Evolutionary conservation across 2,329 filamentous ascomycete genomes (phyloP).

Genomic region (Trichoderma endophyticum): DNA sequence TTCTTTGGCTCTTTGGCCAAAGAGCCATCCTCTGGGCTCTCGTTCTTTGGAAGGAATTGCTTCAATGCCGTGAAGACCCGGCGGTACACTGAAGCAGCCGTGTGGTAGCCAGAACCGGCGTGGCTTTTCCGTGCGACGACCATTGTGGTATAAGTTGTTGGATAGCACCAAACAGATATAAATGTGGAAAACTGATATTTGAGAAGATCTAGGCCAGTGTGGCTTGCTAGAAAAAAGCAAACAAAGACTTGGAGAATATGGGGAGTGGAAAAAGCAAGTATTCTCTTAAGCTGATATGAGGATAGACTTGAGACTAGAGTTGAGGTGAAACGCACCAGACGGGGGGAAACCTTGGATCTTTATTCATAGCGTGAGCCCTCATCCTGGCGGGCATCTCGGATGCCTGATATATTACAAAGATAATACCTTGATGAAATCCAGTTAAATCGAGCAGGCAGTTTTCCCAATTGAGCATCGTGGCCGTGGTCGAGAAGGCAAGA

Average conservation of each 20-base stretch:
- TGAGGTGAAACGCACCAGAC: background rate
- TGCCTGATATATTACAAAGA: background rate
- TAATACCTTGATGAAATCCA: background rate
- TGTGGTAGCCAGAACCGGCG: background rate
- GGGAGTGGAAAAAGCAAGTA: background rate
- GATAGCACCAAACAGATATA: background rate
- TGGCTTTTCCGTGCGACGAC: background rate
- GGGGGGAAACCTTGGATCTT: background rate
- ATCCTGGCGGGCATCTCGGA: background rate
- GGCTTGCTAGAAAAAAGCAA: background rate
- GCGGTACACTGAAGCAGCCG: background rate
- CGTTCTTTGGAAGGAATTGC: background rate
- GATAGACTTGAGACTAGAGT: background rate
- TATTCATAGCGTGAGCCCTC: background rate
- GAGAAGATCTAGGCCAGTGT: background rate
- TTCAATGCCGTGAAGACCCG: background rate
- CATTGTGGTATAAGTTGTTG: slow-evolving; percentile 1
- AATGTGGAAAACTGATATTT: background rate
- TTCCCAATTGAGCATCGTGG: background rate
- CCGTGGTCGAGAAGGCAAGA: background rate
- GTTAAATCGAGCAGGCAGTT: background rate
- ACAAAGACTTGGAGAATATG: background rate
- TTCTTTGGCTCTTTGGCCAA: background rate
- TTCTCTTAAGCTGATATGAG: background rate
- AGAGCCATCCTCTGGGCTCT: background rate